Evolutionary conservation across 78 protist genomes (phyloP), one percentile per base, ranked within the genome.

Genomic region (Guillardia theta): DNA sequence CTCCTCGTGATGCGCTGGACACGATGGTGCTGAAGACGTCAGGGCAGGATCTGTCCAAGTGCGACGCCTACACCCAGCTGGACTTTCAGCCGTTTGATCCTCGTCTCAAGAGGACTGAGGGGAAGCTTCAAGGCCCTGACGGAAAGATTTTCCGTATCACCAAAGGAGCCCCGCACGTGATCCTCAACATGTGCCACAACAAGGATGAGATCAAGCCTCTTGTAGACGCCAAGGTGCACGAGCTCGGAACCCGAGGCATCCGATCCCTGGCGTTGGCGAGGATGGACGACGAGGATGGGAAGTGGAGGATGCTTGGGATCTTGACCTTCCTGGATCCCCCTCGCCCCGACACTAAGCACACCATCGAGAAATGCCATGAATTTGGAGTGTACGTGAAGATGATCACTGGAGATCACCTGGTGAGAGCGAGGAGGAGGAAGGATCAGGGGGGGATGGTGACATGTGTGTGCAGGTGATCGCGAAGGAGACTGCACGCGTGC

Each of bases 401-500:
- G 90, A 36, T 78, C 24, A 78, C 90, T 6, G 90, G 90, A 2
- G 90, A 78, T 30, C 90, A 78, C 48, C 6, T 18, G 24, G 21
- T 21, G 21, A 64, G 21, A 8, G 80, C 80, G 8, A 21, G 8
- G 21, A 36, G 30, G 80, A 64, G 44, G 21, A 36, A 24, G 21
- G 44, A 36, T 64, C 41, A 10, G 10, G 12, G 21, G 39, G 80
- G 80, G 44, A 64, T 64, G 80, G 80, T n/a, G n/a, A n/a, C n/a
- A 53, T 53, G 62, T 53, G 62, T 53, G 33, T 18, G 12, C 62
- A 53, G 62, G 22, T 70, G 36, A 70, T 70, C 41, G 99, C 98
- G 44, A 92, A 88, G 58, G 98, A 97, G 95, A 96, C 98, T 1
- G 96, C 97, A 9, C 87, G 97, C 41, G 94, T 93, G 76, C 92